A percentile compares a stretch with the other conserved stretches of the same genome.
Evolutionary conservation across 2,329 filamentous ascomycete genomes (phyloP).

Genomic region (Clonostachys rosea): DNA sequence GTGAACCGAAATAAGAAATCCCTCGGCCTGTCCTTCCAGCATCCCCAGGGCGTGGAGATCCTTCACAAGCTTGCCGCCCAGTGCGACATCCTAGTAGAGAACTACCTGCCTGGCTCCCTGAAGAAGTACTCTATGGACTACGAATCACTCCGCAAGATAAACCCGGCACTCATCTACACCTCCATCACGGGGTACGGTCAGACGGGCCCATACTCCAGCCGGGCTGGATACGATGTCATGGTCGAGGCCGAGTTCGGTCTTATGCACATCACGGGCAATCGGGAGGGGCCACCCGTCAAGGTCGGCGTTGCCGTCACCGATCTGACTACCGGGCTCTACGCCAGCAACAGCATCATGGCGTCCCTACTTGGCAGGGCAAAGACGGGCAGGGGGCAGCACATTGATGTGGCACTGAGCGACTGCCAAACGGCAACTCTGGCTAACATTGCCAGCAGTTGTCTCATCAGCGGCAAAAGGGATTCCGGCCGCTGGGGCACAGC

Average conservation of each 20-base stretch:
- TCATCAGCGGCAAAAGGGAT: conserved; percentile 85
- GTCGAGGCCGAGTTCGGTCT: conserved; percentile 96
- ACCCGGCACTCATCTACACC: conserved; percentile 85
- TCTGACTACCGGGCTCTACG: conserved; percentile 90
- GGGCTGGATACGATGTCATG: conserved; percentile 98
- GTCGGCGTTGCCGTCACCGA: conserved; percentile 97
- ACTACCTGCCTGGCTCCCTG: conserved; percentile 86
- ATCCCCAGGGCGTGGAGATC: conserved; percentile 77
- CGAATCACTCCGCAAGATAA: conserved; percentile 72
- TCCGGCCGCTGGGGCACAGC: conserved; percentile 92
- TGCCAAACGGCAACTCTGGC: conserved; percentile 91
- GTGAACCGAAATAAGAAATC: conserved; percentile 98
- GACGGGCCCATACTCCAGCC: conserved; percentile 80
- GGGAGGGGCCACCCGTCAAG: conserved; percentile 90
- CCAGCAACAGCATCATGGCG: conserved; percentile 92
- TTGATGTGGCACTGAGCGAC: conserved; percentile 87
- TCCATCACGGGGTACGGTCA: conserved; percentile 98
- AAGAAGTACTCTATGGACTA: conserved; percentile 93
- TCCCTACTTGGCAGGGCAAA: conserved; percentile 72
- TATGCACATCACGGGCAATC: conserved; percentile 94
- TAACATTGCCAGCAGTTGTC: conserved; percentile 90
- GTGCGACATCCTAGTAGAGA: conserved; percentile 93
- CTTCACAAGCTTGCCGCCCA: conserved; percentile 79
- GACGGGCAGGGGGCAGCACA: conserved; percentile 81
- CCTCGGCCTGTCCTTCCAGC: conserved; percentile 83